phyloP scores from a whole-genome alignment of 2,329 filamentous ascomycete genomes.

The Fusarium sp. region DNA sequence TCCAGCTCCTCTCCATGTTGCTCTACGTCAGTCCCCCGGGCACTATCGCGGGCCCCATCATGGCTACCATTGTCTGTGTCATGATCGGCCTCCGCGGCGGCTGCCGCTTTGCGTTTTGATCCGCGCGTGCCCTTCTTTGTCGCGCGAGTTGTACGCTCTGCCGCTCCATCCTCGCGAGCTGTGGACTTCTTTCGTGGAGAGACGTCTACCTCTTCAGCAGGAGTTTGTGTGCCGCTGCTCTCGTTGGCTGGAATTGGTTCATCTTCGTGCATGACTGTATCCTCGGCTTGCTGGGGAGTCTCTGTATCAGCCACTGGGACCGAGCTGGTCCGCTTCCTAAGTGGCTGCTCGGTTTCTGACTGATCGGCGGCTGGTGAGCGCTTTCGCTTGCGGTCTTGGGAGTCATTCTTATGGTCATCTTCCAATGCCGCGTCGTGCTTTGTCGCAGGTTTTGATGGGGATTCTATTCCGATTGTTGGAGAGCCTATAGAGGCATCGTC shows the following conservation, averaged over 20 bases:
- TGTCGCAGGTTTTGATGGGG: conserved; percentile 49
- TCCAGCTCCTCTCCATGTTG: conserved; percentile 66
- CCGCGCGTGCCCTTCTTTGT: conserved; percentile 57
- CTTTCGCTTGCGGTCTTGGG: conserved; percentile 62
- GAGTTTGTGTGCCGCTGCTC: conserved; percentile 55
- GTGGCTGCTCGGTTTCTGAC: conserved; percentile 60
- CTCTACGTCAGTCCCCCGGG: conserved; percentile 56
- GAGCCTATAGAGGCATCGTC: conserved; percentile 55
- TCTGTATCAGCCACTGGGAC: conserved; percentile 55
- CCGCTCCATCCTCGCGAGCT: conserved; percentile 47
- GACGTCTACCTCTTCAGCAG: conserved; percentile 59
- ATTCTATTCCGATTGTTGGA: conserved; percentile 53
- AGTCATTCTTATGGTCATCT: conserved; percentile 49
- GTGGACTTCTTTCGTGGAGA: conserved; percentile 45
- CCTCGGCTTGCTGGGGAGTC: conserved; percentile 41
- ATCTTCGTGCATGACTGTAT: conserved; percentile 50
- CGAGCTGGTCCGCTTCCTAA: conserved; percentile 67
- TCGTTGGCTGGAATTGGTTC: conserved; percentile 51
- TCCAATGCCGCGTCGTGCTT: conserved; percentile 45
- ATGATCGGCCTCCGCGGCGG: conserved; percentile 45
- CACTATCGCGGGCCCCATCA: conserved; percentile 49
- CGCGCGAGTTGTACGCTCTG: conserved; percentile 49
- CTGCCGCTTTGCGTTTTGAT: conserved; percentile 53
- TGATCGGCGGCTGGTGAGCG: conserved; percentile 59
- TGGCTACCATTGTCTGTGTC: conserved; percentile 49